These are phyloP conservation scores for Fusarium neocosmosporiellum DNA, from an alignment of 2,329 filamentous ascomycete species.

Conservation along the genomic window DNA sequence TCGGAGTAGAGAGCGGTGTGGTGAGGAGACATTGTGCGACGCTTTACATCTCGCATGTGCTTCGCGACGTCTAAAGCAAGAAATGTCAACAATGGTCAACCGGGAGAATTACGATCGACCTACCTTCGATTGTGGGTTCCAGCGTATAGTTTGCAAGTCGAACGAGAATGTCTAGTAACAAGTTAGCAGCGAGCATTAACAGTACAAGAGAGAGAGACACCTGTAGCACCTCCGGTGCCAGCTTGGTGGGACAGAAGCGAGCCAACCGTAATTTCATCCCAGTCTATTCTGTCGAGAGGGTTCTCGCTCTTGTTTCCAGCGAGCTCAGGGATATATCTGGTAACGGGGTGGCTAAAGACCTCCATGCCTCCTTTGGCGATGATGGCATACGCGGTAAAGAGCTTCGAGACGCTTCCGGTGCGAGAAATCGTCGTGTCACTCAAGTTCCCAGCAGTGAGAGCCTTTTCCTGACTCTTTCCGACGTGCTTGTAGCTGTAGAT, in stretches of 20 bases:
- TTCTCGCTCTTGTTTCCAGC: slow-evolving; percentile 12
- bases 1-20: slow-evolving; percentile 38
- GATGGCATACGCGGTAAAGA: slow-evolving; percentile 29
- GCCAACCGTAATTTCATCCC: slow-evolving; percentile 35
- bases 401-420: slow-evolving; percentile 30
- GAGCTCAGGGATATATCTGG: slow-evolving; percentile 31
- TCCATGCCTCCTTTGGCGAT: slow-evolving; percentile 32
- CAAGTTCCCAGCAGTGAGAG: slow-evolving; percentile 27
- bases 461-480: slow-evolving; percentile 22
- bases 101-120: neutral
- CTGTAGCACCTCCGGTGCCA: slow-evolving; percentile 23
- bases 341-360: slow-evolving; percentile 29
- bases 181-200: neutral
- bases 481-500: slow-evolving; percentile 39
- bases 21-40: slow-evolving; percentile 16
- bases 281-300: slow-evolving; percentile 9
- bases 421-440: slow-evolving; percentile 26
- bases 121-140: neutral
- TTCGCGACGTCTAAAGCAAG: neutral
- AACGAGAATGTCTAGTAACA: neutral
- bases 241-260: slow-evolving; percentile 34
- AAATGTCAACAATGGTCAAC: neutral
- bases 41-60: slow-evolving; percentile 23
- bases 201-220: neutral
- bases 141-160: neutral